Evolutionary conservation across 345 rosid species (phyloP), one percentile per base, ranked within the genome.

Genomic region (Erodium maritimum): DNA sequence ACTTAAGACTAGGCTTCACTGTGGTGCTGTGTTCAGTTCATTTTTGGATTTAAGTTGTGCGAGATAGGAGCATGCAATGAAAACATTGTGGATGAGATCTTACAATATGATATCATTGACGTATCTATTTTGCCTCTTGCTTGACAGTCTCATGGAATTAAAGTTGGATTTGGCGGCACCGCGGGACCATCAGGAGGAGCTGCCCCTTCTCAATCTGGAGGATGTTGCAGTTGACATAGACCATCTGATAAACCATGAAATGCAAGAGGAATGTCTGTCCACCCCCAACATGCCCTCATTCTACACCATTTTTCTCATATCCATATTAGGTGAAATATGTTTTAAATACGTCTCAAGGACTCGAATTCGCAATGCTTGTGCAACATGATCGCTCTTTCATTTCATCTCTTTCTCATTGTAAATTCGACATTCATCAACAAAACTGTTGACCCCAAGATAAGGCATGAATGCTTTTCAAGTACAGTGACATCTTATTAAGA

Each of bases 171-270:
- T 22, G 97, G 96, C 60, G 96, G 95, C 67, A 83, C 89, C 62
- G 88, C 96, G 0, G 99, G 99, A 65, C 90, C 97, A 57, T 83
- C 95, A 19, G 97, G 91, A 46, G 87, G 91, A 71, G 96, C 85
- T 64, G 99, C 91, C 24, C 68, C 79, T 51, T 78, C 99, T 55
- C 95, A 83, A 73, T 80, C 76, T 50, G 96, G 95, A 67, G 94
- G 96, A 52, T 93, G 99, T 74, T 93, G 99, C 84, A 56, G 75
- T 67, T 93, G 73, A 85, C 71, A 59, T 42, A 42, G 14, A 14
- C 14, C 16, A 42, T 16, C 16, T 12, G 48, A 42, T 42, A 10
- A 10, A 13, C 17, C 14, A 42, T 14, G 48, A 42, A 42, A 42
- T 42, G 48, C 48, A 10, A 42, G 37, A 29, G 37, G 9, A 29